Evolutionary conservation across 768 basidiomycete genomes (phyloP).

Genomic region (Psilocybe tampanensis): DNA sequence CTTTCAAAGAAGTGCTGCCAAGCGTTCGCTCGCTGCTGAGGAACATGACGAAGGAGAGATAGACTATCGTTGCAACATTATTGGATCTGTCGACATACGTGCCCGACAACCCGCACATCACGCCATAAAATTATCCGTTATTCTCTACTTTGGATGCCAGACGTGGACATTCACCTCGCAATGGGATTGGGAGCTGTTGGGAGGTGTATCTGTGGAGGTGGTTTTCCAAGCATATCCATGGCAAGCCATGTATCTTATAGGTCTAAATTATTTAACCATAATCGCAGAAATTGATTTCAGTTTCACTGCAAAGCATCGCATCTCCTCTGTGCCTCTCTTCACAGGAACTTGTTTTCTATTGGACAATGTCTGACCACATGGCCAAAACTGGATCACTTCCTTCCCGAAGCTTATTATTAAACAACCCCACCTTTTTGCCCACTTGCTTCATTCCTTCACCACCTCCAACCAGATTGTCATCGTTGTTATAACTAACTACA

Average conservation of each 20-base stretch:
- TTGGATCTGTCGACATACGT: neutral
- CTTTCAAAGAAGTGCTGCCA: conserved; percentile 38
- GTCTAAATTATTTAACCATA: neutral
- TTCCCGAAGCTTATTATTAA: conserved; percentile 2
- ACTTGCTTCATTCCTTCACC: neutral
- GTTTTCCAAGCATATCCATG: neutral
- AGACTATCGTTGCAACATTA: conserved; percentile 2
- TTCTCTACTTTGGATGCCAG: neutral
- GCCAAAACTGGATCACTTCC: neutral
- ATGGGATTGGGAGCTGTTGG: too few species aligned
- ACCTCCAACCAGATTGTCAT: neutral
- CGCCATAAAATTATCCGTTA: neutral
- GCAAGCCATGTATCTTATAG: conserved; percentile 2
- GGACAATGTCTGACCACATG: neutral
- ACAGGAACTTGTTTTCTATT: neutral
- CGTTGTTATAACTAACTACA: neutral
- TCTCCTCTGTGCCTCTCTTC: neutral
- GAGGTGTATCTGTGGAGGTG: too few species aligned
- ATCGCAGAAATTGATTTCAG: neutral
- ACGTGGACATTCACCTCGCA: too few species aligned
- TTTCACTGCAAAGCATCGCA: neutral
- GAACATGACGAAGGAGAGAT: conserved; percentile 46
- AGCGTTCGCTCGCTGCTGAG: conserved; percentile 39
- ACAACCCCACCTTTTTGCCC: neutral
- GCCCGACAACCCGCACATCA: neutral